Conservation (phyloP, 768 basidiomycete genomes). For the Serendipita sp. region DNA sequence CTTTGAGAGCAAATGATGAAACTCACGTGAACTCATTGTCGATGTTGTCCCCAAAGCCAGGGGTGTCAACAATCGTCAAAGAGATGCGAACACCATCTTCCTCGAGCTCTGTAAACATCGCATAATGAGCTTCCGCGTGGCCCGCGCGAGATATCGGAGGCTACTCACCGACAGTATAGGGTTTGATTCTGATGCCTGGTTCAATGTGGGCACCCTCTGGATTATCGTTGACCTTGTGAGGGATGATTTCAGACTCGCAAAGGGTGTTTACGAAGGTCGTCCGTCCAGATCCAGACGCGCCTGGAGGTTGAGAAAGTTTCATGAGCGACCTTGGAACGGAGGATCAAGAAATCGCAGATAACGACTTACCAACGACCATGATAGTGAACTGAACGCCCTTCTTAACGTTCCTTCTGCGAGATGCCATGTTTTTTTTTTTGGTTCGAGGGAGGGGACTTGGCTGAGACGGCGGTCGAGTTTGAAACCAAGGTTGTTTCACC, state of each 20-base stretch:
- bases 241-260: conserved; percentile 83
- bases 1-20: not conserved
- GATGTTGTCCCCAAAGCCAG: conserved; percentile 96
- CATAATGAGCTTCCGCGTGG: not conserved
- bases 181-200: conserved; percentile 87
- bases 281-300: conserved; percentile 91
- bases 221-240: conserved; percentile 70
- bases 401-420: conserved; percentile 70
- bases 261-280: conserved; percentile 99
- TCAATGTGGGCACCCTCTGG: conserved; percentile 87
- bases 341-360: not conserved
- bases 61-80: conserved; percentile 94
- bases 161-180: conserved; percentile 76
- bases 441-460: not conserved
- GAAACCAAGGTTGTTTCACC: not conserved
- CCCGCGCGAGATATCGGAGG: not conserved
- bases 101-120: conserved; percentile 56
- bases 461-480: conserved; percentile 1
- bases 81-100: conserved; percentile 98
- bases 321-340: conserved; percentile 6
- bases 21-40: conserved; percentile 96
- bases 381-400: conserved; percentile 97
- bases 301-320: conserved; percentile 24
- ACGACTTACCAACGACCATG: conserved; percentile 74
- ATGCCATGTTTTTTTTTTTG: conserved; percentile 10